phyloP scores from a whole-genome alignment of 2,329 filamentous ascomycete genomes.

The Magnaporthiopsis incrustans region DNA sequence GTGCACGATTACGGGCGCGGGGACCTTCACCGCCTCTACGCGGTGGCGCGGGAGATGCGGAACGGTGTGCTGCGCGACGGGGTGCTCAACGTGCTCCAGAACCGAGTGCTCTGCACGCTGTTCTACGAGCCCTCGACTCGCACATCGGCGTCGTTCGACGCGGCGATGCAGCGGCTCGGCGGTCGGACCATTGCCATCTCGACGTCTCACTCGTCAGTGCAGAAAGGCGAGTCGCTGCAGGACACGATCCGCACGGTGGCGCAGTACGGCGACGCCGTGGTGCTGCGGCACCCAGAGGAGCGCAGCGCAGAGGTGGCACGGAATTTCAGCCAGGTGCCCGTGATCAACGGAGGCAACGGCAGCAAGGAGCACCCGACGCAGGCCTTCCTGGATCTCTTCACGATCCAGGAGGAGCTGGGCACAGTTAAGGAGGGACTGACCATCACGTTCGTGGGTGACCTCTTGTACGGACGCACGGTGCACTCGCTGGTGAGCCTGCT shows the following conservation, averaged over 20 bases:
- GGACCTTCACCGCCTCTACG: slow-evolving; percentile 90
- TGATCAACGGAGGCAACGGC: slow-evolving; percentile 97
- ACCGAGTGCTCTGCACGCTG: slow-evolving; percentile 79
- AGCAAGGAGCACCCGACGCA: slow-evolving; percentile 95
- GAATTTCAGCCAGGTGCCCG: slow-evolving; percentile 80
- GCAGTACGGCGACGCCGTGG: slow-evolving; percentile 90
- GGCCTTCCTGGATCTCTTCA: slow-evolving; percentile 95
- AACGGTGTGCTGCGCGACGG: slow-evolving; percentile 89
- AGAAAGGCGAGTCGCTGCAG: slow-evolving; percentile 90
- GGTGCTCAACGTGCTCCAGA: slow-evolving; percentile 77
- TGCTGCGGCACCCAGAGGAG: slow-evolving; percentile 88
- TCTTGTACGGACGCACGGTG: slow-evolving; percentile 87
- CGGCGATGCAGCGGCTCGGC: slow-evolving; percentile 95
- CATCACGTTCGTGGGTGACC: slow-evolving; percentile 91
- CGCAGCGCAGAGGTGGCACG: slow-evolving; percentile 72
- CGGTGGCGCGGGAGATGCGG: slow-evolving; percentile 95
- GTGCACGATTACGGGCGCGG: slow-evolving; percentile 83
- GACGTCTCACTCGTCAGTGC: slow-evolving; percentile 76
- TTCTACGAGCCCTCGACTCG: slow-evolving; percentile 98
- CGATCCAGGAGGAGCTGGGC: slow-evolving; percentile 93
- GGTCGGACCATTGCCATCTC: slow-evolving; percentile 77
- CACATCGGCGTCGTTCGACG: slow-evolving; percentile 92
- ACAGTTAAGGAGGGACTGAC: slow-evolving; percentile 92
- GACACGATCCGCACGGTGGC: slow-evolving; percentile 90
- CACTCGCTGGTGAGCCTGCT: slow-evolving; percentile 93